Evolutionary conservation across 768 basidiomycete genomes (phyloP), one percentile per base, ranked within the genome.

Genomic region (Boletales sp.): DNA sequence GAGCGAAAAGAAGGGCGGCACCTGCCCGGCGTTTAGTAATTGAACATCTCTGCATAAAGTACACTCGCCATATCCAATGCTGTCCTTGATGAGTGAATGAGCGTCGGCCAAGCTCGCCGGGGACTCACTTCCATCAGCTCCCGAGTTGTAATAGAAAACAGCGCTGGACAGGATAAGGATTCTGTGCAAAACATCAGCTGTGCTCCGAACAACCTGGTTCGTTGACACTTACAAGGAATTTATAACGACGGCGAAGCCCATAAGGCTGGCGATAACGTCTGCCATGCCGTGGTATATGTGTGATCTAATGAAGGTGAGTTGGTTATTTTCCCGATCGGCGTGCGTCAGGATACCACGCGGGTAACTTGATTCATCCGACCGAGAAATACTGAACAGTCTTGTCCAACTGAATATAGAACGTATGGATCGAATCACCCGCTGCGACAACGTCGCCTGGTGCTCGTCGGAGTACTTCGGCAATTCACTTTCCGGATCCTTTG

Each of bases 171-270:
- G 72, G 36, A 93, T 85, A 35, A 94, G 72, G 53, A 95, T 93
- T 53, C 87, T 90, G 38, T 4, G 13, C 32, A 33, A 39, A 21
- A 34, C 6, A 28, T 59, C 51, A 45, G 57, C 32, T 8, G 8
- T 17, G 15, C 19, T 5, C 25, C 0, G 8, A 37, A 13, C 12
- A 44, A 37, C 10, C 12, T 8, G 9, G 30, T 33, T 47, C 31
- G 6, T 38, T 31, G 21, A 40, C 32, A 70, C 82, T 49, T 57
- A 87, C 88, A 88, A 63, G 8, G 90, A 81, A 66, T 97, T 97
- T 65, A 95, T 93, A 25, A 90, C 70, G 15, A 95, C 82, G 0
- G 94, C 94, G 61, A 95, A 83, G 0, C 89, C 87, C 30, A 95
- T 73, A 36, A 97, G 70, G 58, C 82, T 83, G 30, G 74, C 62